These are phyloP conservation scores for Rhizophagus clarus DNA, from an alignment of 192 early-diverging fungal genomes.

Conservation along the genomic window DNA sequence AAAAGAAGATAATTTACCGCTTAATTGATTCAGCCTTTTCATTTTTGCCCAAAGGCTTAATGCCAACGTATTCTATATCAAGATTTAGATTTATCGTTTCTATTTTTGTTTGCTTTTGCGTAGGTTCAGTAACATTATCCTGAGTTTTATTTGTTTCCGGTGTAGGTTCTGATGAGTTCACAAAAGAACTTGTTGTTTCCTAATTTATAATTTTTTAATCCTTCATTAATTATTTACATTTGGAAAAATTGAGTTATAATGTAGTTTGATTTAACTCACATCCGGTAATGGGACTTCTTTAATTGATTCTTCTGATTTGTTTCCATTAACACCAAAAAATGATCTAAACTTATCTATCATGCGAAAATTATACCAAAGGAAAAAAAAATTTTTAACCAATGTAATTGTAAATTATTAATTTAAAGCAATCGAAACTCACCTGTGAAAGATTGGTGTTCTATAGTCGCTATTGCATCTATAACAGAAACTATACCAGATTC, in stretches of 20 bases:
- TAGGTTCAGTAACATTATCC: slow-evolving; percentile 29
- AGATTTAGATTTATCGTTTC: slow-evolving; percentile 67
- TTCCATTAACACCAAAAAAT: slow-evolving; percentile 58
- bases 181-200: slow-evolving; percentile 14
- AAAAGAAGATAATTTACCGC: slow-evolving; percentile 26
- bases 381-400: neutral
- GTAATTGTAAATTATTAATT: neutral
- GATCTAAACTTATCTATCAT: slow-evolving; percentile 61
- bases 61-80: slow-evolving; percentile 54
- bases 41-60: slow-evolving; percentile 51
- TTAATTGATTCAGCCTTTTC: slow-evolving; percentile 41
- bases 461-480: slow-evolving; percentile 60
- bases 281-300: slow-evolving; percentile 29
- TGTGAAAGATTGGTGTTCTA: slow-evolving; percentile 46
- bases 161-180: slow-evolving; percentile 47
- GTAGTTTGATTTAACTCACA: neutral
- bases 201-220: neutral
- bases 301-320: slow-evolving; percentile 37
- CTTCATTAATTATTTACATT: neutral
- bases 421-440: slow-evolving; percentile 2
- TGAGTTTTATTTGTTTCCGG: slow-evolving; percentile 37
- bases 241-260: neutral
- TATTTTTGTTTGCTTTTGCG: slow-evolving; percentile 35
- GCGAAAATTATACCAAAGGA: slow-evolving; percentile 34
- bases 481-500: slow-evolving; percentile 75